phyloP scores from a whole-genome alignment of 495 filamentous ascomycete genomes.

The Trichoderma orchidacearum region DNA sequence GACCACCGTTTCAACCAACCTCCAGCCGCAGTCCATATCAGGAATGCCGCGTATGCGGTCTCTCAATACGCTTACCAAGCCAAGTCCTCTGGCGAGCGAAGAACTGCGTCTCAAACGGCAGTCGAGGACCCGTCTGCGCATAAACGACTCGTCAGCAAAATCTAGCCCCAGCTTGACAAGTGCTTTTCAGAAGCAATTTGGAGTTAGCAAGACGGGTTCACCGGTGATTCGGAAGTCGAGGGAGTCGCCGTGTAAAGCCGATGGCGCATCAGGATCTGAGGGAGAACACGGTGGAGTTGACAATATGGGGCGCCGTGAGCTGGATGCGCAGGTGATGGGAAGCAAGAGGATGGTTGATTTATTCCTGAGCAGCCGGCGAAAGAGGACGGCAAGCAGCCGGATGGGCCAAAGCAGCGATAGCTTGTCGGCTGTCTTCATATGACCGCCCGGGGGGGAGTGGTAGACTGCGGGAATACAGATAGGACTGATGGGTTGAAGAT shows the following conservation, averaged over 20 bases:
- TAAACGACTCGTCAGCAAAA: constrained; percentile 6
- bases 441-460: neutral
- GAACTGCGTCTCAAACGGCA: constrained; percentile 9
- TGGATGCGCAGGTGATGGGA: constrained; percentile 13
- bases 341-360: constrained; percentile 47
- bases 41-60: constrained; percentile 11
- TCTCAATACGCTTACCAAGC: constrained; percentile 14
- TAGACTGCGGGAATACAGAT: neutral
- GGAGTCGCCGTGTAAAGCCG: neutral
- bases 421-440: neutral
- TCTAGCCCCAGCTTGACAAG: constrained; percentile 22
- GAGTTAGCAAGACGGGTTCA: constrained; percentile 6
- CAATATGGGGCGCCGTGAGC: constrained; percentile 8
- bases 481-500: neutral
- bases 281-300: neutral
- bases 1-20: constrained; percentile 17
- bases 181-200: constrained; percentile 20
- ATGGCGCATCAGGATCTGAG: neutral
- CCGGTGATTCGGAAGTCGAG: constrained; percentile 1
- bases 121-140: neutral
- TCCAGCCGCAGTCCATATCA: constrained; percentile 9
- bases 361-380: constrained; percentile 42
- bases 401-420: neutral
- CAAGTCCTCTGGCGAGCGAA: constrained; percentile 5
- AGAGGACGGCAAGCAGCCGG: constrained; percentile 16